A percentile compares a stretch with the other conserved stretches of the same genome.
phyloP scores from a whole-genome alignment of 257 asterid genomes.

The Nicotiana otophora region DNA sequence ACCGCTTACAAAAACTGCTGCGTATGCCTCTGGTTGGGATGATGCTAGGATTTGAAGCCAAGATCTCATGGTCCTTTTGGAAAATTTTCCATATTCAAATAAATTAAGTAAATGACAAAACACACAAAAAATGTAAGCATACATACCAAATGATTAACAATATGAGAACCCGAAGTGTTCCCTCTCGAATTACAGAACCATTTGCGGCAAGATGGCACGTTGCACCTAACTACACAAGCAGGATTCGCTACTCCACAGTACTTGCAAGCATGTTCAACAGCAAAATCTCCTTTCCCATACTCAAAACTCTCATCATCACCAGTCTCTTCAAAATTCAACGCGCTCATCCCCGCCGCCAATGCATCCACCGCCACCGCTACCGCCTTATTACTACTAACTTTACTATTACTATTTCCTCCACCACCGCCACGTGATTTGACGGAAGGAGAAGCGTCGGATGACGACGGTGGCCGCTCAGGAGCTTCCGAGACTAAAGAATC shows the following conservation, averaged over 20 bases:
- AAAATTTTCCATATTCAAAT: not conserved
- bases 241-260: constrained; percentile 95
- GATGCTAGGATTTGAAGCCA: too few species aligned
- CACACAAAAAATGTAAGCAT: not conserved
- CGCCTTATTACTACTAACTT: constrained; percentile 42
- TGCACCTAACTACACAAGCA: constrained; percentile 91
- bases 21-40: too few species aligned
- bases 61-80: too few species aligned
- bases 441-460: constrained; percentile 60
- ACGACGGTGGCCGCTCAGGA: constrained; percentile 43
- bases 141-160: constrained; percentile 95
- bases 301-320: constrained; percentile 91
- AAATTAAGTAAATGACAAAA: not conserved
- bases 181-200: constrained; percentile 99
- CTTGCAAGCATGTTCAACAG: constrained; percentile 83
- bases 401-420: constrained; percentile 10
- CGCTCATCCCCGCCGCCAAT: constrained; percentile 89
- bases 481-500: constrained; percentile 40
- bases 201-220: constrained; percentile 90
- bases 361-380: constrained; percentile 82
- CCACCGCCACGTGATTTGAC: constrained; percentile 38
- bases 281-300: constrained; percentile 79
- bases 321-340: constrained; percentile 85
- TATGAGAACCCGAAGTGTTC: constrained; percentile 97
- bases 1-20: too few species aligned